Evolutionary conservation across 2,329 filamentous ascomycete genomes (phyloP).

Genomic region (Rutstroemia sp.): DNA sequence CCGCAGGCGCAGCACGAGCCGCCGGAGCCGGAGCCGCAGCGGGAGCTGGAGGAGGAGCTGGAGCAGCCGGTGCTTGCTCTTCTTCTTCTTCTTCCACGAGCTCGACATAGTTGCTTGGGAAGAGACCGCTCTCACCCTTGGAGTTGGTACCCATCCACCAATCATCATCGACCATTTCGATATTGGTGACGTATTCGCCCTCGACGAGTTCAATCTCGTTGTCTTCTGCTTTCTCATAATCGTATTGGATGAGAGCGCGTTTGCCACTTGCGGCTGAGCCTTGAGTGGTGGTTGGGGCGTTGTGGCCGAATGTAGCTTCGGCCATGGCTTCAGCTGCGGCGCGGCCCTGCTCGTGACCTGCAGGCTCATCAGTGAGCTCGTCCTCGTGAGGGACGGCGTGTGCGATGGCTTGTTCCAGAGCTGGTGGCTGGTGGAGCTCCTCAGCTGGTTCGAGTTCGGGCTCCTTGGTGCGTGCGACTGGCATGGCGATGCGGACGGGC

Average conservation of each 20-base stretch:
- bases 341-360: conserved; percentile 51
- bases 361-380: conserved; percentile 57
- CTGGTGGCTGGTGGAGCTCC: conserved; percentile 41
- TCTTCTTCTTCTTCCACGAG: conserved; percentile 58
- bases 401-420: conserved; percentile 55
- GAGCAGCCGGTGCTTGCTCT: conserved; percentile 31
- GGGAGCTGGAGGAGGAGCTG: conserved; percentile 6
- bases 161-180: conserved; percentile 95
- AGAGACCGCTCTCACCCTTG: conserved; percentile 77
- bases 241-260: conserved; percentile 77
- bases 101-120: conserved; percentile 97
- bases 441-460: conserved; percentile 46
- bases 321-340: conserved; percentile 50
- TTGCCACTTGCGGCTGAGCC: conserved; percentile 49
- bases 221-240: conserved; percentile 96
- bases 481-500: conserved; percentile 79
- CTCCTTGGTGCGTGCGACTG: conserved; percentile 59
- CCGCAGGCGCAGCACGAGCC: conserved; percentile 27
- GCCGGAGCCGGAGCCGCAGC: conserved; percentile 5
- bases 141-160: conserved; percentile 97
- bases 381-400: conserved; percentile 55
- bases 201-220: conserved; percentile 91
- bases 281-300: conserved; percentile 34
- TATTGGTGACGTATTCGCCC: conserved; percentile 80
- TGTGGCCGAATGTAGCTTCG: conserved; percentile 36